phyloP scores from a whole-genome alignment of 106 monocot species.

The Dioscorea alata region DNA sequence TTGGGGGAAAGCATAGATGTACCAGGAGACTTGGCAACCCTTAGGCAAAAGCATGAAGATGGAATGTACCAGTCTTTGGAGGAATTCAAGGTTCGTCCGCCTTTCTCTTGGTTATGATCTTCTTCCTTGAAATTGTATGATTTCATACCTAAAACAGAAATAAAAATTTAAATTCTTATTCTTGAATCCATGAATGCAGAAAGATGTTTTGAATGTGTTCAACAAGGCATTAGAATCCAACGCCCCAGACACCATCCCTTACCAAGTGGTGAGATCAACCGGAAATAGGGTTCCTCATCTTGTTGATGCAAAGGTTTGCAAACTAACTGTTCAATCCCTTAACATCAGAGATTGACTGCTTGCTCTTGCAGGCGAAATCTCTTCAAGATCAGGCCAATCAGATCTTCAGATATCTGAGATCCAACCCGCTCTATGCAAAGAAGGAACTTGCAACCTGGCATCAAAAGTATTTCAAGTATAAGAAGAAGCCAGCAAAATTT shows the following conservation, averaged over 20 bases:
- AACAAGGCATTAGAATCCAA: slow-evolving; percentile 34
- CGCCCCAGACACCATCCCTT: slow-evolving; percentile 25
- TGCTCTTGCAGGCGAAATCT: slow-evolving; percentile 21
- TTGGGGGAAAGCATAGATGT: slow-evolving; percentile 27
- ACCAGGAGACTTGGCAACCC: slow-evolving; percentile 43
- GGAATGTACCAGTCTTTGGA: slow-evolving; percentile 41
- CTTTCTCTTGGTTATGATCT: neutral
- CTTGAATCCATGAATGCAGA: slow-evolving; percentile 20
- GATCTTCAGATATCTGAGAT: slow-evolving; percentile 37
- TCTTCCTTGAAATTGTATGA: neutral
- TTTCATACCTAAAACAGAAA: neutral
- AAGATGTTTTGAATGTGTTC: slow-evolving; percentile 40
- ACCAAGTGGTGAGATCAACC: slow-evolving; percentile 19
- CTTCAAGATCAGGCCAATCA: slow-evolving; percentile 31
- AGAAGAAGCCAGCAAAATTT: slow-evolving; percentile 11
- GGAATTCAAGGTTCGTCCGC: slow-evolving; percentile 35
- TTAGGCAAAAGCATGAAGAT: slow-evolving; percentile 40
- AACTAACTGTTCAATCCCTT: neutral
- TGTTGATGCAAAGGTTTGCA: neutral
- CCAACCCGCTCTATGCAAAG: slow-evolving; percentile 28
- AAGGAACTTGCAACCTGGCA: slow-evolving; percentile 33
- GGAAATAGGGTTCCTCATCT: neutral
- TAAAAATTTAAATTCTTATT: neutral
- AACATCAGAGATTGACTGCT: neutral
- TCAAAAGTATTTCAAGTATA: slow-evolving; percentile 17